A percentile compares a stretch with the other conserved stretches of the same genome.
These are phyloP conservation scores for Leptomonas seymouri DNA, from an alignment of 208 protist genomes.

Conservation along the genomic window DNA sequence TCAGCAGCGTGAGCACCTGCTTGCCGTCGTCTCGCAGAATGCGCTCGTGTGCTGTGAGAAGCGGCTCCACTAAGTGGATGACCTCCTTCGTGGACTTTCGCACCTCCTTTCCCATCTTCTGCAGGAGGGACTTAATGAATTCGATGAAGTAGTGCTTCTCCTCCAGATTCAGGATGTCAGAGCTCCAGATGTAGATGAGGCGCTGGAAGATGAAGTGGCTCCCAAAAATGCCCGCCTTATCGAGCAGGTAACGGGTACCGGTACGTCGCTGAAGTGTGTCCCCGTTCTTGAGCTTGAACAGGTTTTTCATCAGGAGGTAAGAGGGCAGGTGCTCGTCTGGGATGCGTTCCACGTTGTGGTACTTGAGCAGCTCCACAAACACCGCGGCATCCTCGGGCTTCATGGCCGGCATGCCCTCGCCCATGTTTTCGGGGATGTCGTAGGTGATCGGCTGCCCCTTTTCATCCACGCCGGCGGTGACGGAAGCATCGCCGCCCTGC, in stretches of 20 bases:
- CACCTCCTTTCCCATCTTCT: slow-evolving; percentile 97
- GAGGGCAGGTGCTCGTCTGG: slow-evolving; percentile 93
- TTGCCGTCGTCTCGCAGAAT: slow-evolving; percentile 98
- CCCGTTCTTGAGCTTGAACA: slow-evolving; percentile 99
- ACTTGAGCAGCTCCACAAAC: slow-evolving; percentile 96
- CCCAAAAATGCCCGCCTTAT: slow-evolving; percentile 98
- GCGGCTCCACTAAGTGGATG: slow-evolving; percentile 98
- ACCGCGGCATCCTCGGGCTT: slow-evolving; percentile 97
- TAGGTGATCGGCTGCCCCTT: slow-evolving; percentile 51
- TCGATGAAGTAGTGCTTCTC: slow-evolving; percentile 99
- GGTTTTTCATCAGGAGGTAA: slow-evolving; percentile 97
- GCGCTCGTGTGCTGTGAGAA: slow-evolving; percentile 98
- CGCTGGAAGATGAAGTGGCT: slow-evolving; percentile 98
- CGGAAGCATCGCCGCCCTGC: slow-evolving; percentile 30
- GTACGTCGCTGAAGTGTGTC: slow-evolving; percentile 96
- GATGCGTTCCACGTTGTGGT: slow-evolving; percentile 86
- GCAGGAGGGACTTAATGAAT: slow-evolving; percentile 99
- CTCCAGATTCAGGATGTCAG: slow-evolving; percentile 96
- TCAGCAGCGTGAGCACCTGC: slow-evolving; percentile 98
- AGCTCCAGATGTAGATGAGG: slow-evolving; percentile 98
- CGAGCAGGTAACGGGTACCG: slow-evolving; percentile 97
- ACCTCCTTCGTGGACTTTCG: slow-evolving; percentile 98
- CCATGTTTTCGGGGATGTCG: slow-evolving; percentile 88
- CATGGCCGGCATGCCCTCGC: slow-evolving; percentile 94
- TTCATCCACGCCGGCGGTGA: slow-evolving; percentile 34